Evolutionary conservation across 352 stramenopile genomes (phyloP), one percentile per base, ranked within the genome.

Genomic region (Phytophthora cajani): DNA sequence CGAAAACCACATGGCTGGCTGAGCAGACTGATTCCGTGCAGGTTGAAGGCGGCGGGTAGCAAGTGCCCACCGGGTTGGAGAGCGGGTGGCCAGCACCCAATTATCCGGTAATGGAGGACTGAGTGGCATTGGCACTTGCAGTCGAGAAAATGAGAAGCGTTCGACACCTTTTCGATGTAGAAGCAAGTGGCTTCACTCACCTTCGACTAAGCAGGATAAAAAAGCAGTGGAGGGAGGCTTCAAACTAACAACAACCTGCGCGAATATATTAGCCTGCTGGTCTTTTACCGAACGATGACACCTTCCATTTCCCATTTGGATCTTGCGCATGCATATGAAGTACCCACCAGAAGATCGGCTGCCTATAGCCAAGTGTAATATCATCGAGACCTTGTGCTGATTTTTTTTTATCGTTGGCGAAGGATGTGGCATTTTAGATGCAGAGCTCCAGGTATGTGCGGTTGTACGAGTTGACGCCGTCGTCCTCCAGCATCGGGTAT

Each of bases 401-500:
- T 46, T 55, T 46, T 55, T 23, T 32, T 67, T 19, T 14, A 50
- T 50, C 19, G 23, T 44, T 68, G 27, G n/a, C 16, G 36, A 23
- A 52, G 30, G 25, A 67, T 63, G 60, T 49, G 58, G 27, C 46
- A 25, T 42, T 38, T 64, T 82, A 94, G 62, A 96, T 76, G 69
- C 82, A 91, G 27, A 95, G 72, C 64, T 99, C 97, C 53, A 99
- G 81, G 56, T 98, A 97, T 42, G 97, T 98, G 58, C 97, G 90
- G 55, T 84, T 90, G 84, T 99, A 99, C 30, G 82, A 88, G 77
- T 99, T 99, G 42, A 97, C 85, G 27, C 84, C 94, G 75, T 99
- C 97, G 71, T 99, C 91, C 58, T 98, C 90, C 27, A 99, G 90
- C 51, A 85, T 76, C 21, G 98, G 98, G 73, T 99, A 99, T n/a